Evolutionary conservation across 2,329 filamentous ascomycete genomes (phyloP), one percentile per base, ranked within the genome.

Genomic region (Aureobasidium melanogenum): DNA sequence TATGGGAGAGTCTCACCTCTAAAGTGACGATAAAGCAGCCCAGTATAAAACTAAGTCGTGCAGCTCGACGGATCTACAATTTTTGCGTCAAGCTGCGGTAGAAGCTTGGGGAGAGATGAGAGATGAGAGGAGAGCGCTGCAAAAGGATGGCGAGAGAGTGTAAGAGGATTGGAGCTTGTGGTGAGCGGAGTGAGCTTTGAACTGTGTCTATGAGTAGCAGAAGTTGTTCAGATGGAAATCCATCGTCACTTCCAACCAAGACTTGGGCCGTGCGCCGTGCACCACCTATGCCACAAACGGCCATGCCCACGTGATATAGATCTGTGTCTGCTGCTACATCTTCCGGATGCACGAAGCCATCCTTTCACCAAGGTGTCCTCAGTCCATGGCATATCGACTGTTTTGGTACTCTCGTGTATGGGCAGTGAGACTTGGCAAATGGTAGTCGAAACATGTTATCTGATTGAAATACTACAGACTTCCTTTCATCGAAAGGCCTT

Each of bases 11-110:
- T 59, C 56, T 59, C 43, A 59, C 56, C 44, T 59, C 38, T 50
- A 48, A 34, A 48, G 22, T 41, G 56, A 59, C 24, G 54, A 22
- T 56, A 56, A 56, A 56, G 44, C 55, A 58, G 55, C 7, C 30
- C 26, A n/a, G 19, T 59, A 41, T 59, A 59, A 59, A 59, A 59
- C 56, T 59, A 59, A 30, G 30, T 58, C 44, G 43, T 59, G 56
- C 56, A 50, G 56, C 56, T 50, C 44, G 56, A 50, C 36, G 34
- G 44, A 50, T 59, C 44, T 38, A 41, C 56, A 59, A 15, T 48
- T 38, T 36, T 48, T 48, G 56, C 44, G 56, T 59, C 56, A 59
- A 59, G 44, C 43, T 59, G 44, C 56, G 26, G 44, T 44, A 14
- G 34, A 17, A 50, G 56, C 56, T 41, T 59, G 56, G 17, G 8